Base-by-base conservation (phyloP, 2,329 filamentous ascomycete genomes). In the Pseudohalonectria lignicola region DNA sequence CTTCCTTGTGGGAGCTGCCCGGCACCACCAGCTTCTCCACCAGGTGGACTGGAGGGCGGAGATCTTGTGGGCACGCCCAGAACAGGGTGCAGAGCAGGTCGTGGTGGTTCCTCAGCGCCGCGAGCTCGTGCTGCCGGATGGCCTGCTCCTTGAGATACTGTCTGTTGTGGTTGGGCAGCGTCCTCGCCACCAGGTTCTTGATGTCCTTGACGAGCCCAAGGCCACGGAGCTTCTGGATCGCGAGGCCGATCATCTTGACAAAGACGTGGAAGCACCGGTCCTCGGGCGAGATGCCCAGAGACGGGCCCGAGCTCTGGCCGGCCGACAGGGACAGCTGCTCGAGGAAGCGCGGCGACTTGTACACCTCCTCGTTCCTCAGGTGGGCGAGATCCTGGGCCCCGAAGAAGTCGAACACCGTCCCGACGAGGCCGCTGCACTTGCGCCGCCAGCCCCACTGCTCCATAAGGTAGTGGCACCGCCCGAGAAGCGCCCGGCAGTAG, bases 211-310 rank as follows among this genome's bases (percentile, higher is more conserved):
- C 50, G 10, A 68, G 60, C 3, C 61, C 65, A n/a, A 57, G 53
- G 4, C 62, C 56, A 23, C 57, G 60, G 29, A 81, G 57, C 32
- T 66, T 66, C 33, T 63, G 62, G 31, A 82, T 73, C 26, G 68
- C 66, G 35, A 79, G 47, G 2, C 69, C 77, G 26, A 82, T 53
- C 13, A 79, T 64, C 50, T 82, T 83, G 36, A 82, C 60, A 37
- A 82, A 78, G 17, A 82, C 69, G 49, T 82, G 77, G 46, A 82
- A 83, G 48, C 76, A 81, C 16, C 64, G 64, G 48, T 83, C 79
- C 31, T 70, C 65, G 1, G 64, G 56, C 15, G 71, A 63, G 12
- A 79, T 53, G 1, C 55, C 55, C 5, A 82, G 54, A 0, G 60
- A 66, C 2, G 71, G 67, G 10, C 18, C 18, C 2, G 49, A 53